Evolutionary conservation across 176 grass and related monocot species (phyloP), one percentile per base, ranked within the genome.

Genomic region (Triticum dicoccoides): DNA sequence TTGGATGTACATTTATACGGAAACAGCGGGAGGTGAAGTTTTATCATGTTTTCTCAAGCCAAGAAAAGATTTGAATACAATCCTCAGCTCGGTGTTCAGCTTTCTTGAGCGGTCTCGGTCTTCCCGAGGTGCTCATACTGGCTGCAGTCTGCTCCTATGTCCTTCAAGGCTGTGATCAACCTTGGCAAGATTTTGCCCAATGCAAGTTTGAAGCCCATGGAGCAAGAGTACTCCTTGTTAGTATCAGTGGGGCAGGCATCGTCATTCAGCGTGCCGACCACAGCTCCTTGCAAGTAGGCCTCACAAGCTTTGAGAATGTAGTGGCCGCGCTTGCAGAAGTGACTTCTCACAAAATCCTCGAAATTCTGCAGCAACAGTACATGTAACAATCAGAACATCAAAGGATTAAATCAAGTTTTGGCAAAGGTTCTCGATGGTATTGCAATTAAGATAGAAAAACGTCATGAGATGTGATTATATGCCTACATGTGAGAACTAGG

Each of bases 221-320:
- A 99, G 79, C 92, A 93, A 9, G 92, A 88, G 64, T 94, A 66
- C 65, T 93, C 94, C 83, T 79, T 86, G 88, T 87, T 96, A 65
- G 86, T 90, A 8, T 91, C 87, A 2, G 94, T 96, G 56, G 85
- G 78, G 45, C 86, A 94, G 15, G 92, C 94, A 41, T 94, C 94
- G 35, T 86, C 75, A 32, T 83, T 92, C 58, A 99, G 97, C 4
- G 90, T 94, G 69, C 97, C 97, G 15, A 99, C 91, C 41, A 79
- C 79, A 76, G 72, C 91, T 18, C 94, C 97, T 77, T 87, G 90
- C 90, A 92, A 89, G 80, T 99, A 99, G 42, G 94, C 97, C 25
- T 89, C 90, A 17, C 97, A 99, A 80, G 92, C 92, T 94, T 99
- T 96, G 51, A 99, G 91, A 69, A 99, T 96, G 83, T 91, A 96